Evolutionary conservation across 768 basidiomycete species (phyloP).

Genomic region (Coprinellus aureogranulatus): DNA sequence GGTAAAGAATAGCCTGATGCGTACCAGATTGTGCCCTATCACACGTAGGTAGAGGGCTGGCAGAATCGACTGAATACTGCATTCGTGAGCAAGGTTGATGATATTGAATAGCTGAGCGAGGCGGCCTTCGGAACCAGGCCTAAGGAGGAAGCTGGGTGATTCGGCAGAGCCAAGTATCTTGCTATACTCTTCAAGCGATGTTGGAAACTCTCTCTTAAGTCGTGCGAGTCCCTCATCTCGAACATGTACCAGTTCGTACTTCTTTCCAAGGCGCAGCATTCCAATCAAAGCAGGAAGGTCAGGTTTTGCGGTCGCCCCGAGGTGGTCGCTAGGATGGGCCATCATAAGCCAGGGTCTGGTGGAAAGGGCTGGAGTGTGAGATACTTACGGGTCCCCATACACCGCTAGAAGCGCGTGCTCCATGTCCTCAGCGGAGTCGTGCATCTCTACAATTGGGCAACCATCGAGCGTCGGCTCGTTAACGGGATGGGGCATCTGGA

Average conservation of each 20-base stretch:
- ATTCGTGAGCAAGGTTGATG: neutral
- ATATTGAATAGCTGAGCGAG: neutral
- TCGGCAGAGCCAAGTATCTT: neutral
- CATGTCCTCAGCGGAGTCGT: slow-evolving; percentile 29
- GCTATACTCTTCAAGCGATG: slow-evolving; percentile 8
- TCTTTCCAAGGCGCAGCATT: slow-evolving; percentile 1
- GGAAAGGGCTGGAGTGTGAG: slow-evolving; percentile 41
- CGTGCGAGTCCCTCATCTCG: slow-evolving; percentile 5
- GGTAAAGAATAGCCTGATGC: no score
- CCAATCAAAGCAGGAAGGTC: neutral
- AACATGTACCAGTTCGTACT: slow-evolving; percentile 9
- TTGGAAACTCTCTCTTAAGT: slow-evolving; percentile 7
- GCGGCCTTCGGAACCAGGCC: neutral
- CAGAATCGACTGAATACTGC: neutral
- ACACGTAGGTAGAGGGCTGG: neutral
- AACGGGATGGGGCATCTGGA: slow-evolving; percentile 18
- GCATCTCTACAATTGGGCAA: slow-evolving; percentile 30
- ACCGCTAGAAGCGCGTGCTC: neutral
- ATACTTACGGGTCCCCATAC: neutral
- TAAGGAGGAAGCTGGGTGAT: no score
- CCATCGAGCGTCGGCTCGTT: slow-evolving; percentile 22
- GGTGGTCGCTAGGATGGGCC: neutral
- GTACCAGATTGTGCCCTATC: no score
- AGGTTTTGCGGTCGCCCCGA: neutral
- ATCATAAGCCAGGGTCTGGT: neutral